Evolutionary conservation across 768 basidiomycete genomes (phyloP).

Genomic region (Coprinopsis sp.): DNA sequence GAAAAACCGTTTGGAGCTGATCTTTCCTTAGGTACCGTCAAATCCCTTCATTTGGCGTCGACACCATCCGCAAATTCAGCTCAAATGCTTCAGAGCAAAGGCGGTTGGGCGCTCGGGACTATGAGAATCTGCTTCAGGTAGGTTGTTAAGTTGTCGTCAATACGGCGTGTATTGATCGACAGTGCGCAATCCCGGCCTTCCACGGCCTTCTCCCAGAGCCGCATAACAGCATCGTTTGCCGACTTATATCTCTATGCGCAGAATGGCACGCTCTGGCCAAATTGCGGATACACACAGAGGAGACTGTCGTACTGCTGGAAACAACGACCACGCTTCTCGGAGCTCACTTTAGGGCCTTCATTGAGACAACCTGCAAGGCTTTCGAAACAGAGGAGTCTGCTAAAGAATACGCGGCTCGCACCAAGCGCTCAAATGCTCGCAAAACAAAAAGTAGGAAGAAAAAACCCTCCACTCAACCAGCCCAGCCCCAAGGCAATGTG

Average conservation of each 20-base stretch:
- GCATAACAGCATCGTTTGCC: neutral
- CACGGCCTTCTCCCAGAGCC: slow-evolving; percentile 2
- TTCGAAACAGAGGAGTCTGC: neutral
- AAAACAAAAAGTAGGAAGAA: no score
- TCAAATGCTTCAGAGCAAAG: slow-evolving; percentile 22
- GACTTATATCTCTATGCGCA: slow-evolving; percentile 1
- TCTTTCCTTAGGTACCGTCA: slow-evolving; percentile 9
- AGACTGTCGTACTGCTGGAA: slow-evolving; percentile 4
- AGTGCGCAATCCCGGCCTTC: slow-evolving; percentile 11
- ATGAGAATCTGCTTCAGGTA: slow-evolving; percentile 31
- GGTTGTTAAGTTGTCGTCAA: neutral
- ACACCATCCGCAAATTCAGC: slow-evolving; percentile 22
- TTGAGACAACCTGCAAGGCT: neutral
- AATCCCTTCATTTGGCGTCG: slow-evolving; percentile 14
- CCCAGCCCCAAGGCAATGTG: no score
- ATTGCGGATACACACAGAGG: slow-evolving; percentile 8
- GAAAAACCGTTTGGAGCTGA: no score
- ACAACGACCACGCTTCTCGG: neutral
- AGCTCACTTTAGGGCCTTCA: neutral
- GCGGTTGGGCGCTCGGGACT: slow-evolving; percentile 26
- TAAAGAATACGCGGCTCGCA: neutral
- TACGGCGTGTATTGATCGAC: no score
- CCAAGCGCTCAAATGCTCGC: neutral
- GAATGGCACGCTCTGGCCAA: slow-evolving; percentile 11
- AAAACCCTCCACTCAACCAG: no score